phyloP scores from a whole-genome alignment of 2,329 filamentous ascomycete species.

The Hawksworthiomyces lignivorus region DNA sequence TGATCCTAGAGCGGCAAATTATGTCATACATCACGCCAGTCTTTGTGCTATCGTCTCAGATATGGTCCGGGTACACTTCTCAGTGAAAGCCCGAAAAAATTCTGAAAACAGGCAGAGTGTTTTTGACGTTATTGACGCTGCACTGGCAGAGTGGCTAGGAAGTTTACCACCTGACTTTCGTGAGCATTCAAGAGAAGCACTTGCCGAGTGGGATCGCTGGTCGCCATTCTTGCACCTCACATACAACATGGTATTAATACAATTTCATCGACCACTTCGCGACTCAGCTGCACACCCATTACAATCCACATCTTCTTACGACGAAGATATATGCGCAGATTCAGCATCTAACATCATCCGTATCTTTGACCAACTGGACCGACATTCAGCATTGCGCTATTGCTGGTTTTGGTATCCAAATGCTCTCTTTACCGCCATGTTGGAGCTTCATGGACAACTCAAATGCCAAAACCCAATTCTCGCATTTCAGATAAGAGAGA shows the following conservation, averaged over 20 bases:
- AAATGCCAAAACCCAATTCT: not conserved
- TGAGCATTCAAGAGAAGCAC: not conserved
- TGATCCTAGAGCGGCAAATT: not conserved
- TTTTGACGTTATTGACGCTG: not conserved
- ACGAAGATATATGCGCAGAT: not conserved
- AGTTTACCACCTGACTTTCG: not conserved
- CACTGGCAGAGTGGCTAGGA: not conserved
- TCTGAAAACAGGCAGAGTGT: not conserved
- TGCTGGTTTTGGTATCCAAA: slow-evolving; percentile 1
- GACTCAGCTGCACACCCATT: not conserved
- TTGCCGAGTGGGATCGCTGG: not conserved
- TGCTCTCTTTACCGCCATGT: not conserved
- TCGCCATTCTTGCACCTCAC: not conserved
- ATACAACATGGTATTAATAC: not conserved
- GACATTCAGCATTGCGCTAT: not conserved
- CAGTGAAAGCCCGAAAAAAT: not conserved
- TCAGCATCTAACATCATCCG: not conserved
- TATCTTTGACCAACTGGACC: not conserved
- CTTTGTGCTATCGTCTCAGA: not conserved
- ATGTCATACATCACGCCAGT: not conserved
- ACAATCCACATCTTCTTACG: not conserved
- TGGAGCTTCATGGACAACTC: not conserved
- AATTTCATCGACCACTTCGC: not conserved
- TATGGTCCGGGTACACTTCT: not conserved
- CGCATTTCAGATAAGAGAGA: not conserved